Evolutionary conservation across 2,329 filamentous ascomycete genomes (phyloP), one percentile per base, ranked within the genome.

Genomic region (Calonectria honghensis): DNA sequence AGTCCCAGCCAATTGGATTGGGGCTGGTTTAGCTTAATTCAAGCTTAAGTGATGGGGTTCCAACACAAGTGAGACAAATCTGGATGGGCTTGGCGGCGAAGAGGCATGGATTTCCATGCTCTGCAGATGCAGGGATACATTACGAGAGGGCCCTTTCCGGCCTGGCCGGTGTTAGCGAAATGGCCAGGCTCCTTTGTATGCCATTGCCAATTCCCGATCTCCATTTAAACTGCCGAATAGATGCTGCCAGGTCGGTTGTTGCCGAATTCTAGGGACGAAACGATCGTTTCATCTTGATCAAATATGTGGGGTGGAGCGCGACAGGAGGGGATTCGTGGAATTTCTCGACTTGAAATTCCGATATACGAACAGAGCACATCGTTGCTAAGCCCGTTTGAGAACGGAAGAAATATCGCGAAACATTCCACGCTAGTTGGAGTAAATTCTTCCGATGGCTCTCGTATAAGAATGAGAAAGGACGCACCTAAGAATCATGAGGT

Each of bases 241-340:
- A 27, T 63, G 57, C 35, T 63, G 37, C 31, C 35, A 63, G 24
- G 37, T 63, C 37, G n/a, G 20, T 31, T 63, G 13, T 63, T 16
- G 24, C n/a, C 57, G n/a, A 39, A 6, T 41, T 63, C 37, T 41
- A 29, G 57, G 37, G 37, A 41, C 20, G 2, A 63, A 63, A 24
- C n/a, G n/a, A 63, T 37, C n/a, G 57, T 63, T 63, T 63, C 57
- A 63, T 63, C 35, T 63, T 63, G 57, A 63, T 63, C n/a, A 9
- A 63, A 7, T 20, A 27, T 29, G 37, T 41, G 57, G 37, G n/a
- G 35, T 41, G 37, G 24, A 11, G 10, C n/a, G 45, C 3, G 10
- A 41, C 10, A 11, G 2, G 35, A 63, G 37, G 57, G 37, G 57
- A 63, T 63, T 63, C 37, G 57, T 63, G 57, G 57, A 41, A 63